Conservation (phyloP, 2,329 filamentous ascomycete genomes). For the Diaporthe australafricana region DNA sequence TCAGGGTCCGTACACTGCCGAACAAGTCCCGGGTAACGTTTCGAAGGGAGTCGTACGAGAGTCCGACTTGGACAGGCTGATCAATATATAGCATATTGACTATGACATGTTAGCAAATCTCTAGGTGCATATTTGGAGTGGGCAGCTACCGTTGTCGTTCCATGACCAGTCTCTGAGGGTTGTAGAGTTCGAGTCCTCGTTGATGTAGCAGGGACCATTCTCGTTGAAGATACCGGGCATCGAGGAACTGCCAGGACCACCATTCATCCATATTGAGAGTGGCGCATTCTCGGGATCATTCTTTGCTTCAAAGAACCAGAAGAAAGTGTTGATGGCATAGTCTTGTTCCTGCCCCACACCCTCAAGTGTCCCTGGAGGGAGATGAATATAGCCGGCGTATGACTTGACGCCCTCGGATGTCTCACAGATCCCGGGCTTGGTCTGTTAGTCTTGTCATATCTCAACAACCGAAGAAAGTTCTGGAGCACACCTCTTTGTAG, state of each 20-base stretch:
- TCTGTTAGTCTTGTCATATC: not conserved
- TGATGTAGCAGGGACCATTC: slow-evolving; percentile 63
- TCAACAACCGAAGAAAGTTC: not conserved
- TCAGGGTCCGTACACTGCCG: not conserved
- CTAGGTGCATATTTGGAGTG: not conserved
- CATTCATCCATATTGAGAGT: slow-evolving; percentile 55
- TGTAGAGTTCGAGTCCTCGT: slow-evolving; percentile 60
- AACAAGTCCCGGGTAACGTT: slow-evolving; percentile 38
- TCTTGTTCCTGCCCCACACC: slow-evolving; percentile 24
- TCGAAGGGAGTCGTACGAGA: slow-evolving; percentile 43
- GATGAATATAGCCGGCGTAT: slow-evolving; percentile 29
- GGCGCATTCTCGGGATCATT: slow-evolving; percentile 35
- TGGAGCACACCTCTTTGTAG: slow-evolving; percentile 22
- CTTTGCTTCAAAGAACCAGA: slow-evolving; percentile 35
- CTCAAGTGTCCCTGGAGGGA: slow-evolving; percentile 52
- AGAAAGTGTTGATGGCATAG: slow-evolving; percentile 32
- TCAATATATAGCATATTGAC: slow-evolving; percentile 76
- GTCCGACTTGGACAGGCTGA: slow-evolving; percentile 55
- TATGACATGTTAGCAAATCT: not conserved
- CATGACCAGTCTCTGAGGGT: slow-evolving; percentile 67
- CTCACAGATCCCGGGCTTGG: slow-evolving; percentile 30
- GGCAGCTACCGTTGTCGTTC: slow-evolving; percentile 57
- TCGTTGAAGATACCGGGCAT: slow-evolving; percentile 64
- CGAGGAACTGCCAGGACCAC: slow-evolving; percentile 68
- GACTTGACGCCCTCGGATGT: slow-evolving; percentile 33